Conservation (phyloP, 176 grass and related monocot genomes). For the Ampelocalamus luodianensis region DNA sequence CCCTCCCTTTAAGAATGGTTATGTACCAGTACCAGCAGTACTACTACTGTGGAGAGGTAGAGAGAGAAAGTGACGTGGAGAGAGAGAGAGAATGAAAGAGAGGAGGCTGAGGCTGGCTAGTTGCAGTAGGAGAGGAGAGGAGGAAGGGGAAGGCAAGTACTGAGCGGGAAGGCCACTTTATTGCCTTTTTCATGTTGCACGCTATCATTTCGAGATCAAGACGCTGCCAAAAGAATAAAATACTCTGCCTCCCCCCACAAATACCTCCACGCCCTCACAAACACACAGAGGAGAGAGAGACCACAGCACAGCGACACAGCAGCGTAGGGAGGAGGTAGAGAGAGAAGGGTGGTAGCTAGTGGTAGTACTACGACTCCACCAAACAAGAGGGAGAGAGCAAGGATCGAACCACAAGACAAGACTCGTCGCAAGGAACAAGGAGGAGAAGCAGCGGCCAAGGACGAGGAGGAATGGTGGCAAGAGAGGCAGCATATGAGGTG, state of each 20-base stretch:
- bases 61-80: conserved; percentile 22
- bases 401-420: not conserved
- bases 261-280: conserved; percentile 19
- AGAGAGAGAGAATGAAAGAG: not conserved
- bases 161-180: conserved; percentile 59
- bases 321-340: not conserved
- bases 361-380: not conserved
- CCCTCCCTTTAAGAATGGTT: not conserved
- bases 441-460: conserved; percentile 6
- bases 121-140: not conserved
- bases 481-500: conserved; percentile 47
- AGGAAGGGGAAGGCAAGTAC: conserved; percentile 43
- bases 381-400: not conserved
- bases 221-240: conserved; percentile 69
- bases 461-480: conserved; percentile 20
- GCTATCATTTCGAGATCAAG: conserved; percentile 80
- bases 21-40: not conserved
- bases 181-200: conserved; percentile 99
- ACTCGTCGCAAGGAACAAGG: conserved; percentile 31
- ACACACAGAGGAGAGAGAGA: not conserved
- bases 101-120: not conserved
- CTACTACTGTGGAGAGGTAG: not conserved
- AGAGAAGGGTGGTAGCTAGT: conserved; percentile 4
- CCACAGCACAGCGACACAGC: not conserved
- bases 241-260: conserved; percentile 38